Evolutionary conservation across 805 yeast species (phyloP).

Genomic region (Candida montana): DNA sequence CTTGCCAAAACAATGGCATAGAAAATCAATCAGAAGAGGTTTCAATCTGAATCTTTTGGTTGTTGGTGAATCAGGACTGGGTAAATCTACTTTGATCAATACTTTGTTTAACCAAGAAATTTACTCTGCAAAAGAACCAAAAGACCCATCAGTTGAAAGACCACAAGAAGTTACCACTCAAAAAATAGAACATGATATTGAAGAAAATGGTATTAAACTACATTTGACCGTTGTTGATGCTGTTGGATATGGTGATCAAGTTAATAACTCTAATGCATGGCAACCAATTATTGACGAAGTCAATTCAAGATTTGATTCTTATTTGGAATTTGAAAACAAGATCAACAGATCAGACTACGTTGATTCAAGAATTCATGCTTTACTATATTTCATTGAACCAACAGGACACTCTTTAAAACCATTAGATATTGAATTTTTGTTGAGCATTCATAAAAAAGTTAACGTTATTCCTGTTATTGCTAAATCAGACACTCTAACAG

Average conservation of each 20-base stretch:
- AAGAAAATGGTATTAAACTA: conserved; percentile 89
- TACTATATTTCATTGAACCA: conserved; percentile 92
- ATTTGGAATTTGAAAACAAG: conserved; percentile 84
- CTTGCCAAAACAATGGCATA: conserved; percentile 98
- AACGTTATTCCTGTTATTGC: conserved; percentile 94
- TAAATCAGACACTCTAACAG: conserved; percentile 88
- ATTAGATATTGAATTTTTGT: conserved; percentile 84
- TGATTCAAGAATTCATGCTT: conserved; percentile 90
- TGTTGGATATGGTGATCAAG: conserved; percentile 90
- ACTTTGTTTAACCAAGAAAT: conserved; percentile 75
- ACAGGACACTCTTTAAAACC: conserved; percentile 92
- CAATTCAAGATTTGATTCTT: conserved; percentile 78
- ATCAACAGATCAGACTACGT: conserved; percentile 63
- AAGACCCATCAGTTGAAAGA: conserved; percentile 39
- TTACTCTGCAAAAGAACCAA: conserved; percentile 36
- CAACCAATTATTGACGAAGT: conserved; percentile 88
- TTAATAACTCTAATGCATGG: conserved; percentile 80
- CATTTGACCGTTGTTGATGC: conserved; percentile 81
- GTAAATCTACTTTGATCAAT: conserved; percentile 87
- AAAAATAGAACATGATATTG: conserved; percentile 65
- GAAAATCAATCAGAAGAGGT: conserved; percentile 85
- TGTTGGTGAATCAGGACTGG: conserved; percentile 89
- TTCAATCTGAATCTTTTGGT: conserved; percentile 84
- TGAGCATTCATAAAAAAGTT: conserved; percentile 81
- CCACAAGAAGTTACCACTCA: conserved; percentile 50